Percentiles rank a stretch among this genome's conserved stretches.
Conservation (phyloP, 202 grass and related monocot species). For the Setaria italica region DNA sequence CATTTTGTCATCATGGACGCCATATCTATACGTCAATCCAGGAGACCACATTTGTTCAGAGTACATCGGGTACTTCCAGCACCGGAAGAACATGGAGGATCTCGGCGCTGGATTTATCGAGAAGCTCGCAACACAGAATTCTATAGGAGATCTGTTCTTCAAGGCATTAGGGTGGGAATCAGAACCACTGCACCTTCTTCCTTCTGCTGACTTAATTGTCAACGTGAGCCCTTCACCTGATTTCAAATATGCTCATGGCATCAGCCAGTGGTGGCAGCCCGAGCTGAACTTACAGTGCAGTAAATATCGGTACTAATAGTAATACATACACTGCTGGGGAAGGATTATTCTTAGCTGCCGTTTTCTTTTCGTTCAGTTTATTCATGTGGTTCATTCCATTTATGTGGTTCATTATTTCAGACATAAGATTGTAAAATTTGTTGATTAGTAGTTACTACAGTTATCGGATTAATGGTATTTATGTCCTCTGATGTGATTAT, state of each 20-base stretch:
- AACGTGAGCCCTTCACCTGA: constrained; percentile 67
- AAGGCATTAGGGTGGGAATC: constrained; percentile 87
- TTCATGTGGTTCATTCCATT: constrained; percentile 31
- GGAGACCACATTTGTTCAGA: constrained; percentile 89
- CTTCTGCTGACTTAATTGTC: constrained; percentile 81
- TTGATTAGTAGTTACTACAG: background rate
- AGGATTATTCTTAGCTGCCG: constrained; percentile 7
- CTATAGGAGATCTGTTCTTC: constrained; percentile 74
- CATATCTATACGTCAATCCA: constrained; percentile 82
- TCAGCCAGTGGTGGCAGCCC: constrained; percentile 92
- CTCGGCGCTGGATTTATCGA: constrained; percentile 85
- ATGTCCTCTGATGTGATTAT: background rate
- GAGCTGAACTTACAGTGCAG: constrained; percentile 68
- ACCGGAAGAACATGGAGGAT: constrained; percentile 88
- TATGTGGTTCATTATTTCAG: constrained; percentile 27
- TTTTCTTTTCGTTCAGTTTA: constrained; percentile 9
- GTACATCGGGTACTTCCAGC: constrained; percentile 94
- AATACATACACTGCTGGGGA: background rate
- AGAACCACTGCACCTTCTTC: constrained; percentile 89
- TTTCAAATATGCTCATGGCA: constrained; percentile 86
- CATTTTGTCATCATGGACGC: constrained; percentile 76
- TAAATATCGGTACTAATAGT: constrained; percentile 67
- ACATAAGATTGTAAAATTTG: constrained; percentile 7
- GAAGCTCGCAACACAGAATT: constrained; percentile 89
- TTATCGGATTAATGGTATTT: background rate